Evolutionary conservation across 345 rosid species (phyloP), one percentile per base, ranked within the genome.

Genomic region (Arabis hirsuta): DNA sequence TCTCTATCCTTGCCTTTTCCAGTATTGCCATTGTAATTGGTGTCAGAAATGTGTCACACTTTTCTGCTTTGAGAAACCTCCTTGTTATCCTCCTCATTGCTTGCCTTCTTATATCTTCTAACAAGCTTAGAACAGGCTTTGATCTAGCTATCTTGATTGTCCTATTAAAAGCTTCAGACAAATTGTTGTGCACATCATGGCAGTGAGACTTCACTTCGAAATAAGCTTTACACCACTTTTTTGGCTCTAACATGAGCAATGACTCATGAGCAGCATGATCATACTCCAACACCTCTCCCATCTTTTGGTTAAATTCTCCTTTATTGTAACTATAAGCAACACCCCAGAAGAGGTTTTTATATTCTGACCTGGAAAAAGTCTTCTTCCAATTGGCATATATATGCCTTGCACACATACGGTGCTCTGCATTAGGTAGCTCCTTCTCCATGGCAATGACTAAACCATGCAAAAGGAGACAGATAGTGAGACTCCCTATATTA

Each of bases 181-280:
- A 11, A 7, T 43, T 61, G 12, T 61, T 61, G 7, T 43, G 52
- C 8, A 61, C 65, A 26, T 61, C 52, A 1, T 51, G 12, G n/a
- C 65, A 61, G 0, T 38, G 62, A 6, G 38, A 42, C 0, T 1
- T 3, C 24, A 6, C 11, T 5, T 0, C 1, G 7, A 12, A 61
- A 42, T 7, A 61, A 61, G 38, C 19, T 6, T 12, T 24, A 12
- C 50, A 24, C 65, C 38, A 42, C 22, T 12, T 39, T 0, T 22
- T 0, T 5, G 50, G 65, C 2, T 41, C 12, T 6, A 2, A 4
- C 5, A 2, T 2, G 3, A 60, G 2, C 13, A 43, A 13, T 0
- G 36, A 20, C 7, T 12, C 65, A 12, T 60, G 7, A 1, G 65
- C 11, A 2, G 11, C 19, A 5, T 1, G 19, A 60, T 60, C 36